phyloP scores from a whole-genome alignment of 148 eudicot genomes.

The Chenopodium album region DNA sequence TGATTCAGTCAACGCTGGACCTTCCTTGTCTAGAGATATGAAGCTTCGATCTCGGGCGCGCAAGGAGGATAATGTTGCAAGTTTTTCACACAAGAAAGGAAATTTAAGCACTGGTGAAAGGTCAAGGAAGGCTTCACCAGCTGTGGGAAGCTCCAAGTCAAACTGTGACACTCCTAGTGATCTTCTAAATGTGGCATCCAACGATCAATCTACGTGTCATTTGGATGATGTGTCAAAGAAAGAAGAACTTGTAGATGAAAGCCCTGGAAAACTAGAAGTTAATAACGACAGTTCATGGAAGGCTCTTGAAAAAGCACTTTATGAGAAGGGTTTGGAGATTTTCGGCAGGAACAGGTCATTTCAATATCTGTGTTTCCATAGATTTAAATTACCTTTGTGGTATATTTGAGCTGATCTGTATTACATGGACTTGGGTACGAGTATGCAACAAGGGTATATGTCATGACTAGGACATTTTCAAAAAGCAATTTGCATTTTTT shows the following conservation, averaged over 20 bases:
- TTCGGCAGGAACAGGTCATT: conserved; percentile 91
- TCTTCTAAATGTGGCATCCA: conserved; percentile 32
- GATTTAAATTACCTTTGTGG: neutral
- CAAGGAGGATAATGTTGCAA: conserved; percentile 52
- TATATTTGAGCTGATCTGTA: neutral
- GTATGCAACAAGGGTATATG: neutral
- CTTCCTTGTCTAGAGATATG: conserved; percentile 41
- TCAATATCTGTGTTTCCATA: neutral
- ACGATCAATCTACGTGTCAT: conserved; percentile 27
- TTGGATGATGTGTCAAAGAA: conserved; percentile 49
- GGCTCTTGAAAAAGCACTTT: conserved; percentile 80
- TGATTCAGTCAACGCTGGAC: conserved; percentile 52
- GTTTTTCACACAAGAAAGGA: conserved; percentile 45
- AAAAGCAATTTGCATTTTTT: neutral
- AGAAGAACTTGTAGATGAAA: conserved; percentile 70
- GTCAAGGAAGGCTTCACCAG: conserved; percentile 43
- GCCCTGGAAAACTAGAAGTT: conserved; percentile 50
- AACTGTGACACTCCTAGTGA: conserved; percentile 43
- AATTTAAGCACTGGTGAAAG: conserved; percentile 46
- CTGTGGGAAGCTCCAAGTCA: conserved; percentile 33
- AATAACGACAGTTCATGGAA: conserved; percentile 65
- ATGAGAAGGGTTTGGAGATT: conserved; percentile 85
- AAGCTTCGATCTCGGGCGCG: conserved; percentile 45
- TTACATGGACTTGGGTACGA: neutral
- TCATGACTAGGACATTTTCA: neutral